phyloP scores from a whole-genome alignment of 2,329 filamentous ascomycete genomes.

The Fusarium piperis region DNA sequence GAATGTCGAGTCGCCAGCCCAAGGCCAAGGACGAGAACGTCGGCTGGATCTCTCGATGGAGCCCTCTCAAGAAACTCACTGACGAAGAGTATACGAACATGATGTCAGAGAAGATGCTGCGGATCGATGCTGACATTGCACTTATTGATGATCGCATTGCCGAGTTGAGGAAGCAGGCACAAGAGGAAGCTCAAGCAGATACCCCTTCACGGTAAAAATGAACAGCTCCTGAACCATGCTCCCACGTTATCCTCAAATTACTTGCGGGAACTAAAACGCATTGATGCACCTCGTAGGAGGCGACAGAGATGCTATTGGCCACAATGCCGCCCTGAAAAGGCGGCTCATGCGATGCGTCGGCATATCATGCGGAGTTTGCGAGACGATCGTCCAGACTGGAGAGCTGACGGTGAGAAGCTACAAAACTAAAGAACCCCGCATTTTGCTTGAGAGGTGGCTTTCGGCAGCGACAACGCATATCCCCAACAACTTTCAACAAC shows the following conservation, averaged over 20 bases:
- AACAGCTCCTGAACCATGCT: neutral
- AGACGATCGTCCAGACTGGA: conserved; percentile 1
- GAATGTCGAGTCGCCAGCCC: conserved; percentile 36
- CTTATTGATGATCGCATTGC: conserved; percentile 80
- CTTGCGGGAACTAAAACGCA: neutral
- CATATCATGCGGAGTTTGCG: conserved; percentile 5
- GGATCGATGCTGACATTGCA: conserved; percentile 79
- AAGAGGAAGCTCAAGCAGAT: conserved; percentile 14
- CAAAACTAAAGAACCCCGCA: neutral
- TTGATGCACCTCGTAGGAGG: neutral
- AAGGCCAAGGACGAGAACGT: conserved; percentile 51
- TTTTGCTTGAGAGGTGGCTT: neutral
- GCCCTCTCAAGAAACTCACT: conserved; percentile 74
- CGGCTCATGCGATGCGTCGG: conserved; percentile 4
- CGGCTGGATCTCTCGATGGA: conserved; percentile 69
- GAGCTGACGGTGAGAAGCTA: neutral
- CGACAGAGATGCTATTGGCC: neutral
- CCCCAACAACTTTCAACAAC: conserved; percentile 20
- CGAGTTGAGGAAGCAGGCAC: conserved; percentile 41
- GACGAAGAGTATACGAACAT: conserved; percentile 79
- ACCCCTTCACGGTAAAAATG: conserved; percentile 14
- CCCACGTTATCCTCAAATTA: neutral
- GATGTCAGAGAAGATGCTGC: conserved; percentile 75
- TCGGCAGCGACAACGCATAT: conserved; percentile 3
- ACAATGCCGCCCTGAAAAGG: neutral